A percentile compares a stretch with the other conserved stretches of the same genome.
These are phyloP conservation scores for Ogataea naganishii DNA, from an alignment of 805 yeast species.

Conservation along the genomic window DNA sequence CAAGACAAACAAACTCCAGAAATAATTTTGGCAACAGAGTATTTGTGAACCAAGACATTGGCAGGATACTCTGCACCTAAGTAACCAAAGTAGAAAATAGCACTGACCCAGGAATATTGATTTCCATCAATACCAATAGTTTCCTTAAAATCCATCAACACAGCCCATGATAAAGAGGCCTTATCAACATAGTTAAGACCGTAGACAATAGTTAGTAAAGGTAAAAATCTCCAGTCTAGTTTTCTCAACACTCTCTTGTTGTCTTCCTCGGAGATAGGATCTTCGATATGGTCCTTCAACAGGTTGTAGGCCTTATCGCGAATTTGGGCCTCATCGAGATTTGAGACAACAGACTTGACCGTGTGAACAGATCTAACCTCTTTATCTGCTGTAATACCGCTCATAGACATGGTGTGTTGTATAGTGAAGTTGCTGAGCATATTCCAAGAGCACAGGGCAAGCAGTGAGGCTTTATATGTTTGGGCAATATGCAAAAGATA, in stretches of 20 bases:
- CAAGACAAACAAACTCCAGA: conserved; percentile 22
- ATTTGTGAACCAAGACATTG: conserved; percentile 34
- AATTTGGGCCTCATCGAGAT: conserved; percentile 10
- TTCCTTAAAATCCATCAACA: conserved; percentile 15
- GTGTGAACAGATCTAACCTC: too few species aligned
- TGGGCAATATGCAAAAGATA: too few species aligned
- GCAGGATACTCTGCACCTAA: conserved; percentile 38
- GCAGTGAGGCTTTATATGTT: too few species aligned
- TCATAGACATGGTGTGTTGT: too few species aligned
- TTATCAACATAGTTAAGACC: conserved; percentile 21
- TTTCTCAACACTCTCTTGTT: conserved; percentile 17
- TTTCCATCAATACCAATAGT: conserved; percentile 29
- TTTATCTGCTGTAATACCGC: too few species aligned
- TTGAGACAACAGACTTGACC: too few species aligned
- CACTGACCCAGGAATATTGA: conserved; percentile 34
- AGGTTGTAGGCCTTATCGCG: conserved; percentile 12
- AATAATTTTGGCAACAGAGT: conserved; percentile 34
- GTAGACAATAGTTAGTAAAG: conserved; percentile 12
- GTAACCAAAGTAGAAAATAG: conserved; percentile 37
- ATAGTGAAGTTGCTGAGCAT: too few species aligned
- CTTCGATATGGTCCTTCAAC: conserved; percentile 11
- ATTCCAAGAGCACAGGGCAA: too few species aligned
- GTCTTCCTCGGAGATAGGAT: conserved; percentile 20
- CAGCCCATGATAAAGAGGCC: conserved; percentile 22
- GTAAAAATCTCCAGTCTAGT: conserved; percentile 23